Percentiles rank a stretch among this genome's conserved stretches.
These are phyloP conservation scores for Mycogone perniciosa DNA, from an alignment of 2,329 filamentous ascomycete genomes.

Conservation along the genomic window DNA sequence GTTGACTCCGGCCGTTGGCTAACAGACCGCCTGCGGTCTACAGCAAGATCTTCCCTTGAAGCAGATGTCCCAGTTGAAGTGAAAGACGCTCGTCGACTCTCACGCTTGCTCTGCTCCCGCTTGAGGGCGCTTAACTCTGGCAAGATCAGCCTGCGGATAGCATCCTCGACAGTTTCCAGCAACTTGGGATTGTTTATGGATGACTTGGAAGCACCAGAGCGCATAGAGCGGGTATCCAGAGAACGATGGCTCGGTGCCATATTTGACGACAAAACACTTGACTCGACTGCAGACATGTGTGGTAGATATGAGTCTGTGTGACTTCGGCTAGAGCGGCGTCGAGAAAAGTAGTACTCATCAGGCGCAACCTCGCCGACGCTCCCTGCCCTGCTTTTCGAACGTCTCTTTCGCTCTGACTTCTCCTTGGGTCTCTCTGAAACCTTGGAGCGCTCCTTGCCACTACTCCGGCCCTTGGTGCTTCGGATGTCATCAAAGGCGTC, in stretches of 20 bases:
- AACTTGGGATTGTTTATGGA: slow-evolving; percentile 90
- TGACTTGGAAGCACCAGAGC: slow-evolving; percentile 51
- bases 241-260: slow-evolving; percentile 50
- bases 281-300: slow-evolving; percentile 46
- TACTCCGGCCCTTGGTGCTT: slow-evolving; percentile 39
- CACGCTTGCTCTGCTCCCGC: slow-evolving; percentile 75
- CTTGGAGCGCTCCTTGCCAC: slow-evolving; percentile 37
- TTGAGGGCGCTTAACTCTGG: slow-evolving; percentile 90
- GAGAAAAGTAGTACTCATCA: slow-evolving; percentile 40
- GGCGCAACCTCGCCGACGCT: slow-evolving; percentile 42
- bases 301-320: slow-evolving; percentile 46
- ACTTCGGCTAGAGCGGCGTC: slow-evolving; percentile 46
- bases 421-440: slow-evolving; percentile 37
- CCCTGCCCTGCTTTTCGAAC: slow-evolving; percentile 44
- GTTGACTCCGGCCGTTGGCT: slow-evolving; percentile 46
- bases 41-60: slow-evolving; percentile 51
- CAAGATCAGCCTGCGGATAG: slow-evolving; percentile 80
- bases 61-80: slow-evolving; percentile 49
- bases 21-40: slow-evolving; percentile 56
- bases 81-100: slow-evolving; percentile 61
- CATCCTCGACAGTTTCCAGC: slow-evolving; percentile 86
- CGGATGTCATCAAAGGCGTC: slow-evolving; percentile 36
- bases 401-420: slow-evolving; percentile 44
- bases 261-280: slow-evolving; percentile 49
- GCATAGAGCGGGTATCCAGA: slow-evolving; percentile 47